phyloP scores from a whole-genome alignment of 306 rosid species.

The Quercus ilex region DNA sequence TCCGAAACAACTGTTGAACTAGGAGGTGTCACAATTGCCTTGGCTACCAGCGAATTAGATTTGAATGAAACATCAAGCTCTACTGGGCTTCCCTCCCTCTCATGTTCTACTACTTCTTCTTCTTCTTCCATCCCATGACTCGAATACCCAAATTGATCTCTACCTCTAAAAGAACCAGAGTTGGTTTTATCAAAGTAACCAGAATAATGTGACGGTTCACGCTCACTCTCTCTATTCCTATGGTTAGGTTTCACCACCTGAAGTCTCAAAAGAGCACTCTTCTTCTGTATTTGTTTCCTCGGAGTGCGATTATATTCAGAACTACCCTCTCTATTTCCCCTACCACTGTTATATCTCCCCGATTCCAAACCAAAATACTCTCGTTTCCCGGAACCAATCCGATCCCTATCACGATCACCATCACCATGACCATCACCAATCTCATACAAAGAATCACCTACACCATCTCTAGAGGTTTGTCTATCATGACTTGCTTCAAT shows the following conservation, averaged over 20 bases:
- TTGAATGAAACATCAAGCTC: constrained; percentile 88
- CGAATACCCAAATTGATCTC: constrained; percentile 41
- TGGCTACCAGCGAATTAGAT: constrained; percentile 80
- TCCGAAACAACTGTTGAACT: constrained; percentile 30
- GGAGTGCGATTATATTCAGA: constrained; percentile 52
- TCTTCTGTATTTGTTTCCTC: constrained; percentile 84
- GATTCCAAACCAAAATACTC: constrained; percentile 48
- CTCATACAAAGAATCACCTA: constrained; percentile 37
- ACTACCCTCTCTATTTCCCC: constrained; percentile 50
- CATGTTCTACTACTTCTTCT: constrained; percentile 34
- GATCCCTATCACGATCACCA: constrained; percentile 27
- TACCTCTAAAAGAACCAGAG: constrained; percentile 47
- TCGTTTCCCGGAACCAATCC: constrained; percentile 25
- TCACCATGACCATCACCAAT: constrained; percentile 31
- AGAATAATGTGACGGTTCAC: constrained; percentile 43
- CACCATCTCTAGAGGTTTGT: constrained; percentile 42
- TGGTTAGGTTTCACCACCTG: constrained; percentile 54
- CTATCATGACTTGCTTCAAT: constrained; percentile 37
- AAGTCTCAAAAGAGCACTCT: constrained; percentile 86
- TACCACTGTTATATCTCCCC: constrained; percentile 34
- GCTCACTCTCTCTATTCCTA: constrained; percentile 56
- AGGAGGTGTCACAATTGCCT: constrained; percentile 56
- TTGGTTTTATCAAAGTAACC: constrained; percentile 45
- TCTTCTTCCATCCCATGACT: constrained; percentile 31
- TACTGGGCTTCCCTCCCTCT: constrained; percentile 57